Evolutionary conservation across 2,329 filamentous ascomycete genomes (phyloP).

Genomic region (Hypomyces perniciosus): DNA sequence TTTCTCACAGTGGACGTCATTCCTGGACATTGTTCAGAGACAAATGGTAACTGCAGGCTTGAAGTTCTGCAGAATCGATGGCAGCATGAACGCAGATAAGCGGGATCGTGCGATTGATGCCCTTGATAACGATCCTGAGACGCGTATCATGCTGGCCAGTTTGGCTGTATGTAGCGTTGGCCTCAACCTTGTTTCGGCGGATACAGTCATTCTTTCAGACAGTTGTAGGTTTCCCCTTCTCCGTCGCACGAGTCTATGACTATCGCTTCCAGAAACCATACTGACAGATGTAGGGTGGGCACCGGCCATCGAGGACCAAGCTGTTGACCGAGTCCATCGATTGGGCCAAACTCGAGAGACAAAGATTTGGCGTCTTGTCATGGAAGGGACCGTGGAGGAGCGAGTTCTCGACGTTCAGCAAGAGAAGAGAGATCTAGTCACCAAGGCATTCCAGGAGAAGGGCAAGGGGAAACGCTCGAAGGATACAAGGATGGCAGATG

Average conservation of each 20-base stretch:
- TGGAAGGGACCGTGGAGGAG: slow-evolving; percentile 77
- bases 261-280: background rate
- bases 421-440: slow-evolving; percentile 72
- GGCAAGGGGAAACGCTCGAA: slow-evolving; percentile 46
- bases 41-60: slow-evolving; percentile 57
- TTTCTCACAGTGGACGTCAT: slow-evolving; percentile 73
- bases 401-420: slow-evolving; percentile 71
- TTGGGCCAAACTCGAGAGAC: slow-evolving; percentile 75
- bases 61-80: slow-evolving; percentile 68
- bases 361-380: slow-evolving; percentile 73
- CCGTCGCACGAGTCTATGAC: background rate
- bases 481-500: slow-evolving; percentile 51
- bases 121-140: slow-evolving; percentile 61
- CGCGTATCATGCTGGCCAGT: slow-evolving; percentile 73
- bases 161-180: slow-evolving; percentile 79
- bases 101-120: slow-evolving; percentile 67
- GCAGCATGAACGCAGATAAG: slow-evolving; percentile 63
- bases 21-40: slow-evolving; percentile 64
- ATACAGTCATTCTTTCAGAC: slow-evolving; percentile 78
- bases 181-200: slow-evolving; percentile 77
- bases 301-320: slow-evolving; percentile 87
- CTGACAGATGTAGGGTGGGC: slow-evolving; percentile 62
- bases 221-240: slow-evolving; percentile 46
- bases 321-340: slow-evolving; percentile 80
- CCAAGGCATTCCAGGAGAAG: slow-evolving; percentile 73